Percentiles rank a stretch among this genome's conserved stretches.
Conservation (phyloP, 2,329 filamentous ascomycete species). For the Xylaria sp. region DNA sequence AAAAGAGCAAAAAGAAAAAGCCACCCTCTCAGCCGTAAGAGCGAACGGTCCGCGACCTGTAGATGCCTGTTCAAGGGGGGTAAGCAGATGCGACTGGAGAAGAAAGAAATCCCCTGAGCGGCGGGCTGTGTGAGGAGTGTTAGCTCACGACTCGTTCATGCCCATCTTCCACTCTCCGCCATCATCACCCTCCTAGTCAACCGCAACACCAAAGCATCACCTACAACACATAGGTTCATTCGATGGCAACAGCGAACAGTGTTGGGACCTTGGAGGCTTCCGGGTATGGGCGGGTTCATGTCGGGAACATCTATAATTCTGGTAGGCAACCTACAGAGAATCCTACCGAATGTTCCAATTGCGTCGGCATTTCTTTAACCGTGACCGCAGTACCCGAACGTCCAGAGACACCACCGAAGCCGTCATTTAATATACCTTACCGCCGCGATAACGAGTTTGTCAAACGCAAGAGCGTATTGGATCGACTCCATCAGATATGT, state of each 20-base stretch:
- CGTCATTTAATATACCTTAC: constrained; percentile 30
- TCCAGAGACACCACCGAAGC: constrained; percentile 28
- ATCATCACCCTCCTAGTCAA: not conserved
- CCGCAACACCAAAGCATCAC: not conserved
- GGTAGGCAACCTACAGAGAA: not conserved
- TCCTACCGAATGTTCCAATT: not conserved
- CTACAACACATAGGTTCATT: not conserved
- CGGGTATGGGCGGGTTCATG: not conserved
- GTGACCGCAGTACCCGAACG: constrained; percentile 5
- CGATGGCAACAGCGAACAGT: not conserved
- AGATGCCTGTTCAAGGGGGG: not conserved
- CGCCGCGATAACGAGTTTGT: constrained; percentile 31
- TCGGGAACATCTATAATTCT: constrained; percentile 3
- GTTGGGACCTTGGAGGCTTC: not conserved
- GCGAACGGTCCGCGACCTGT: too few species aligned
- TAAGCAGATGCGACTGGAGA: not conserved
- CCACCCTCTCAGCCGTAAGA: too few species aligned
- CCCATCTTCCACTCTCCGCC: not conserved
- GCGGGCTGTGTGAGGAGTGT: not conserved
- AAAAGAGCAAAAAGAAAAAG: too few species aligned
- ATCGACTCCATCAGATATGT: constrained; percentile 27
- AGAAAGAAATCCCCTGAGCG: not conserved
- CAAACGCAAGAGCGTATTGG: constrained; percentile 28
- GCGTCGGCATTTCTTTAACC: not conserved
- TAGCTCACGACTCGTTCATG: not conserved